Percentiles rank a stretch among this genome's conserved stretches.
These are phyloP conservation scores for Mucor saturninus DNA, from an alignment of 371 early-diverging fungal genomes.

Conservation along the genomic window DNA sequence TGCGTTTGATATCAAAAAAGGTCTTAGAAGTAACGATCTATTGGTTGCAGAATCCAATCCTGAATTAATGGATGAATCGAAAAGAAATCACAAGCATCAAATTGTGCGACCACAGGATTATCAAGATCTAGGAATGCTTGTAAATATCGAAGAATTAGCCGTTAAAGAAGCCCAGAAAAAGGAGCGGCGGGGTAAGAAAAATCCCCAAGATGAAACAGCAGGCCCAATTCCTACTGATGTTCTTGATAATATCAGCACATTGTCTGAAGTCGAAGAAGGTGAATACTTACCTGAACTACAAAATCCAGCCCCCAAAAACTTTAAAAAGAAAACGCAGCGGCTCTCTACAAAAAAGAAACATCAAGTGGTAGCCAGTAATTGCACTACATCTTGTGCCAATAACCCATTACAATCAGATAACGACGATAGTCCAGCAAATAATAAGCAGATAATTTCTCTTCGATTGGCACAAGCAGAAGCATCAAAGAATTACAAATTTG, in stretches of 20 bases:
- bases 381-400: background rate
- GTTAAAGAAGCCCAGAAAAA: slow-evolving; percentile 19
- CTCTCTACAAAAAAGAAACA: background rate
- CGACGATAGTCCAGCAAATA: background rate
- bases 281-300: background rate
- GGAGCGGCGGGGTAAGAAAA: slow-evolving; percentile 8
- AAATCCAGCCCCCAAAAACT: background rate
- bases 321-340: background rate
- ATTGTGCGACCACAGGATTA: slow-evolving; percentile 47
- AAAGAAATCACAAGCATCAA: slow-evolving; percentile 34
- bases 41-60: slow-evolving; percentile 40
- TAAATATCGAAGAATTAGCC: slow-evolving; percentile 17
- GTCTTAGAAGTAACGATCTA: slow-evolving; percentile 8
- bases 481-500: slow-evolving; percentile 31
- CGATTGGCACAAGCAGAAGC: slow-evolving; percentile 26
- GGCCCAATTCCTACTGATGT: background rate
- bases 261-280: background rate
- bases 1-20: background rate
- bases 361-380: background rate
- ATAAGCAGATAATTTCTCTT: slow-evolving; percentile 15
- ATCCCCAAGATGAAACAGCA: slow-evolving; percentile 1
- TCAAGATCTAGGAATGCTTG: slow-evolving; percentile 37
- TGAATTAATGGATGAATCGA: slow-evolving; percentile 44
- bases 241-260: background rate
- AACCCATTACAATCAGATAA: background rate